Percentiles rank a stretch among this genome's conserved stretches.
These are phyloP conservation scores for Monosporascus sp. DNA, from an alignment of 2,329 filamentous ascomycete species.

Conservation along the genomic window DNA sequence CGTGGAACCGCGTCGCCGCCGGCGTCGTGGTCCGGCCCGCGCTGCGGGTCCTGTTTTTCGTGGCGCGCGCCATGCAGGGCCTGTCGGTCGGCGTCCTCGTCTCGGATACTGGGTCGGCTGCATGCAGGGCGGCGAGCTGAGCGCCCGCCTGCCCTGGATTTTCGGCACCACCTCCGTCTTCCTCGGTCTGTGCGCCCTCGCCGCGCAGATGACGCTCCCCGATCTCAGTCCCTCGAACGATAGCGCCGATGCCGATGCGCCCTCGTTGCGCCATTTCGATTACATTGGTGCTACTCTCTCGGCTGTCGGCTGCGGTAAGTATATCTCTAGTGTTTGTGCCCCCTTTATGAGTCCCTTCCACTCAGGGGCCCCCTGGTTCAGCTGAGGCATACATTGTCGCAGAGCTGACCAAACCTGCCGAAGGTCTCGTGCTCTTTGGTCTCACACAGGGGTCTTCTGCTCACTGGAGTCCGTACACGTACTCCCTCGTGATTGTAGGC, in stretches of 20 bases:
- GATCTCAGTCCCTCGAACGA: conserved; percentile 26
- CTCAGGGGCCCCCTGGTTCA: not conserved
- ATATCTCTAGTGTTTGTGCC: not conserved
- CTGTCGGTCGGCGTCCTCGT: conserved; percentile 29
- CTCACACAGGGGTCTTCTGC: conserved; percentile 29
- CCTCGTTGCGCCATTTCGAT: conserved; percentile 17
- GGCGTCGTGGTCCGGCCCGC: conserved; percentile 32
- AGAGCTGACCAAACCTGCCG: not conserved
- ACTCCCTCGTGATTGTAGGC: conserved; percentile 27
- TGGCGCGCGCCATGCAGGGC: conserved; percentile 33
- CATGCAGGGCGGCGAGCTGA: conserved; percentile 36
- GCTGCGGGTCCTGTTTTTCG: conserved; percentile 28
- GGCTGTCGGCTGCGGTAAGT: conserved; percentile 21
- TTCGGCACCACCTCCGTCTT: conserved; percentile 38
- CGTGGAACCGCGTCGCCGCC: conserved; percentile 32
- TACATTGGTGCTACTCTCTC: conserved; percentile 25
- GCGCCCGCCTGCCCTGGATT: conserved; percentile 35
- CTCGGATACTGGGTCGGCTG: conserved; percentile 31
- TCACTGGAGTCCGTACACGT: conserved; percentile 31
- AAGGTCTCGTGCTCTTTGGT: conserved; percentile 26
- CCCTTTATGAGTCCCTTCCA: not conserved
- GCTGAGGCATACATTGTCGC: not conserved
- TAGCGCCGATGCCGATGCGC: conserved; percentile 15
- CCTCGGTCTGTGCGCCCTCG: conserved; percentile 28
- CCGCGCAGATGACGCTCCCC: conserved; percentile 35